phyloP scores from a whole-genome alignment of 2,329 filamentous ascomycete species.

The Cordyceps cateniannulata region DNA sequence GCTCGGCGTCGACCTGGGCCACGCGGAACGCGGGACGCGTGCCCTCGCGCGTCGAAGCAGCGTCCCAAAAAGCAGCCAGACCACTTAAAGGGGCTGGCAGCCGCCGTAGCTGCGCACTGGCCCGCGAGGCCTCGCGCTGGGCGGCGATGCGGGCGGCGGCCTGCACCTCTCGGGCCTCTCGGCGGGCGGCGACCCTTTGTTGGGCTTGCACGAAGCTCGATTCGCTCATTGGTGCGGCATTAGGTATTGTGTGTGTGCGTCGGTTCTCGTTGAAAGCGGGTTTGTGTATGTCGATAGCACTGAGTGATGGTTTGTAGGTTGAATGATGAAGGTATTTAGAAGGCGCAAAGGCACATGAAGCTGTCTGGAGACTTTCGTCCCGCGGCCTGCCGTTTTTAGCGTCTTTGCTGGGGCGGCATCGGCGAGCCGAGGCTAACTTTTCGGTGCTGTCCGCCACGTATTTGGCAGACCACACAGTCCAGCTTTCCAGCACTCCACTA shows the following conservation, averaged over 20 bases:
- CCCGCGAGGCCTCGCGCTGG: conserved; percentile 45
- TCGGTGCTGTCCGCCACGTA: neutral
- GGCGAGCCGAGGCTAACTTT: conserved; percentile 7
- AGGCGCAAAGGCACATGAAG: neutral
- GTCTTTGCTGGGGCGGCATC: conserved; percentile 5
- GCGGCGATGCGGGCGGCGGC: conserved; percentile 49
- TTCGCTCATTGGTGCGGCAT: conserved; percentile 37
- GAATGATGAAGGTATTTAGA: neutral
- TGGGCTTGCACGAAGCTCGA: conserved; percentile 82
- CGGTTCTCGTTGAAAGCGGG: neutral
- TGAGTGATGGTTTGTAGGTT: neutral
- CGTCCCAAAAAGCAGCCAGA: conserved; percentile 60
- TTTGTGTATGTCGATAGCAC: neutral
- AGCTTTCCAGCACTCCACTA: neutral
- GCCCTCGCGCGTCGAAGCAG: conserved; percentile 66
- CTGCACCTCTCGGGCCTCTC: conserved; percentile 65
- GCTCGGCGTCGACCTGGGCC: conserved; percentile 90
- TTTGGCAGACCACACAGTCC: neutral
- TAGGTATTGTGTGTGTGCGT: conserved; percentile 1
- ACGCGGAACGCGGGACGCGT: conserved; percentile 85
- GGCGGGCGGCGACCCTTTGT: conserved; percentile 75
- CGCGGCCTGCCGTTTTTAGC: conserved; percentile 9
- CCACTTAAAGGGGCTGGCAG: conserved; percentile 58
- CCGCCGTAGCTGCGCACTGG: conserved; percentile 47
- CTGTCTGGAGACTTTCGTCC: neutral